These are phyloP conservation scores for Aspergillus nidulans DNA, from an alignment of 495 filamentous ascomycete genomes.

Conservation along the genomic window DNA sequence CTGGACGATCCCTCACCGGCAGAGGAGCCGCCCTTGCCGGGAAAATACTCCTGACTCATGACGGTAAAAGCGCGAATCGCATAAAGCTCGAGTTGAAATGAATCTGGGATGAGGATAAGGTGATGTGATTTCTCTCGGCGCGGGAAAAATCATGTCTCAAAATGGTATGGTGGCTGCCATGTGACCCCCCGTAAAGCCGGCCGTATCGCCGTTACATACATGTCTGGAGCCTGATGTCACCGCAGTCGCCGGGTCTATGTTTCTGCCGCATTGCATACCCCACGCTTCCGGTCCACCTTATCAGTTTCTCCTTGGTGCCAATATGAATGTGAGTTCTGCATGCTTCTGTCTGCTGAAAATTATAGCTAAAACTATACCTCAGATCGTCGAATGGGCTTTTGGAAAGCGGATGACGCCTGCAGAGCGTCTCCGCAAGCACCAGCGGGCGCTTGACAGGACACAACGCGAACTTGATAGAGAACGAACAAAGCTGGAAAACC, in stretches of 20 bases:
- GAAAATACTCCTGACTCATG: slow-evolving; percentile 74
- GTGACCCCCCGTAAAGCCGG: slow-evolving; percentile 11
- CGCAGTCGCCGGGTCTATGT: slow-evolving; percentile 3
- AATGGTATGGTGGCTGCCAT: slow-evolving; percentile 11
- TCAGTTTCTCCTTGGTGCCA: slow-evolving; percentile 11
- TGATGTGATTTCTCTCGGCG: slow-evolving; percentile 9
- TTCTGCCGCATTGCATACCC: not conserved
- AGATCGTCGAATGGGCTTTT: slow-evolving; percentile 98
- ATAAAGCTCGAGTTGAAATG: slow-evolving; percentile 10
- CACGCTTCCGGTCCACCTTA: not conserved
- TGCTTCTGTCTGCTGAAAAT: not conserved
- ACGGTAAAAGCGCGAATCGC: slow-evolving; percentile 20
- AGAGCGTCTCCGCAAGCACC: slow-evolving; percentile 94
- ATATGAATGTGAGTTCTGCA: slow-evolving; percentile 55
- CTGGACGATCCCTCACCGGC: slow-evolving; percentile 37
- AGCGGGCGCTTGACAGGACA: slow-evolving; percentile 92
- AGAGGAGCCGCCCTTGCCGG: slow-evolving; percentile 39
- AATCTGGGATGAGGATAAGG: not conserved
- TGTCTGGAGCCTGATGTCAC: slow-evolving; percentile 28
- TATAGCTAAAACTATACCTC: slow-evolving; percentile 2
- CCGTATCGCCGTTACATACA: slow-evolving; percentile 11
- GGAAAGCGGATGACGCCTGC: slow-evolving; percentile 97
- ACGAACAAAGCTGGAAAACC: slow-evolving; percentile 89
- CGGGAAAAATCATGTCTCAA: slow-evolving; percentile 15
- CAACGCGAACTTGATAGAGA: slow-evolving; percentile 94